These are phyloP conservation scores for Jamesozyma gamospora DNA, from an alignment of 805 yeast genomes.

Conservation along the genomic window DNA sequence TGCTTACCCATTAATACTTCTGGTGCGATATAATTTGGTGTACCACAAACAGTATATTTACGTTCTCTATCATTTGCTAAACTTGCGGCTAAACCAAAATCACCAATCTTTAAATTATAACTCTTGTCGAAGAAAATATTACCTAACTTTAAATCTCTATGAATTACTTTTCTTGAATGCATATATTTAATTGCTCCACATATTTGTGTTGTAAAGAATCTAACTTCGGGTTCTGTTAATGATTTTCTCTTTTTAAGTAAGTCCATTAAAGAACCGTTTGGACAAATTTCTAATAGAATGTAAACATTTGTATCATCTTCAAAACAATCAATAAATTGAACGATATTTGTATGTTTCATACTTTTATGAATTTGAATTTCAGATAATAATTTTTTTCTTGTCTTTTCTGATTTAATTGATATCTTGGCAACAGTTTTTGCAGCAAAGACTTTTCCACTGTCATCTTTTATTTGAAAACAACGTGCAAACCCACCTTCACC, in stretches of 20 bases:
- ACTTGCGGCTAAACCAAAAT: conserved; percentile 97
- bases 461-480: conserved; percentile 93
- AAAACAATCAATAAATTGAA: conserved; percentile 89
- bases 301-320: conserved; percentile 94
- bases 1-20: conserved; percentile 86
- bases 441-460: conserved; percentile 77
- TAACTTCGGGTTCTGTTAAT: conserved; percentile 86
- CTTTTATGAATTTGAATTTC: conserved; percentile 93
- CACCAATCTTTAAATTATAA: conserved; percentile 94
- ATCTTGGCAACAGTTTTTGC: conserved; percentile 98
- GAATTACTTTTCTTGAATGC: conserved; percentile 87
- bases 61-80: conserved; percentile 61
- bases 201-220: conserved; percentile 82
- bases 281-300: conserved; percentile 87
- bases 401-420: conserved; percentile 82
- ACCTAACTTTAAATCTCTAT: conserved; percentile 91
- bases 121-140: conserved; percentile 89
- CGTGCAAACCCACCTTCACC: conserved; percentile 99
- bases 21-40: conserved; percentile 98
- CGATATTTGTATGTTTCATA: conserved; percentile 81
- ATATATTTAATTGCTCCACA: conserved; percentile 89
- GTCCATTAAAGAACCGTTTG: conserved; percentile 91
- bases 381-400: conserved; percentile 69
- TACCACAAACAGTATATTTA: conserved; percentile 92
- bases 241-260: conserved; percentile 72